These are phyloP conservation scores for Cucurbita pepo DNA, from an alignment of 306 rosid species.

Conservation along the genomic window DNA sequence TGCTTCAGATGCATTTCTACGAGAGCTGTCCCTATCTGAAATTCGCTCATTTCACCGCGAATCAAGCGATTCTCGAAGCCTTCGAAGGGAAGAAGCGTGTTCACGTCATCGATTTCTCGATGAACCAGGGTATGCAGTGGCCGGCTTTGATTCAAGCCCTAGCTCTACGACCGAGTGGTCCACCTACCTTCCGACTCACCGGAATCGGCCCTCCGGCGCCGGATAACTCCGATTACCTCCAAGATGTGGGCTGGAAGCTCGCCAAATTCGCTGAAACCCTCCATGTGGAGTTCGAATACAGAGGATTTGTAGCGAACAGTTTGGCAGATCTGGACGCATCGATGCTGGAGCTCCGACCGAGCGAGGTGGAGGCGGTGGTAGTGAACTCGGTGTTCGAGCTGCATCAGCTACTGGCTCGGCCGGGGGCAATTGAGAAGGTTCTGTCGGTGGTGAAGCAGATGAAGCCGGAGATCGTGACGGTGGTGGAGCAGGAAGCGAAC, in stretches of 20 bases:
- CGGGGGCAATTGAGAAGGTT: constrained; percentile 74
- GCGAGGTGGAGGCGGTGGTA: constrained; percentile 58
- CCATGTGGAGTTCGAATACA: constrained; percentile 58
- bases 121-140: constrained; percentile 98
- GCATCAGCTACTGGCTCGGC: constrained; percentile 58
- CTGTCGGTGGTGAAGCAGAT: constrained; percentile 48
- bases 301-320: constrained; percentile 76
- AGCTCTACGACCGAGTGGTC: constrained; percentile 69
- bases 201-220: constrained; percentile 82
- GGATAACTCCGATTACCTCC: constrained; percentile 73
- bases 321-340: constrained; percentile 79
- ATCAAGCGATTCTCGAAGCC: constrained; percentile 84
- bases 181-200: constrained; percentile 67
- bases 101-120: constrained; percentile 79
- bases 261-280: constrained; percentile 68
- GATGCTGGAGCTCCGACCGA: constrained; percentile 66
- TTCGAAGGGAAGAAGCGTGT: constrained; percentile 60
- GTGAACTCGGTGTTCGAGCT: constrained; percentile 83
- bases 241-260: constrained; percentile 85
- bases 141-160: constrained; percentile 88
- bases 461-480: constrained; percentile 67
- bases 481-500: constrained; percentile 80
- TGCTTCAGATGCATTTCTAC: constrained; percentile 76
- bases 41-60: constrained; percentile 87
- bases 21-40: constrained; percentile 79